Evolutionary conservation across 805 yeast genomes (phyloP).

Genomic region (Ogataea degrootiae): DNA sequence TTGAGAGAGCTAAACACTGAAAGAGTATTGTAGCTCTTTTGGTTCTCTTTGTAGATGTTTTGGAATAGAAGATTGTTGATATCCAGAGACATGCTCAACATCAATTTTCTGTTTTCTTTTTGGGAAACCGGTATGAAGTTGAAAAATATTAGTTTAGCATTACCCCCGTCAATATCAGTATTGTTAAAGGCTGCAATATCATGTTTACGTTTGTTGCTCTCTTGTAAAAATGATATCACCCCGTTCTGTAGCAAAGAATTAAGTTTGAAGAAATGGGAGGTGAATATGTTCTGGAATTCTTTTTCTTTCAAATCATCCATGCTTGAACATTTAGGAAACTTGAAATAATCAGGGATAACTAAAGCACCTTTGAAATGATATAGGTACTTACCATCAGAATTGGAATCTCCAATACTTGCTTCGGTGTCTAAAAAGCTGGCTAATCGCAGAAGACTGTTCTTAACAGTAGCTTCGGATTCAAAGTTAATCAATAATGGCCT

Average conservation of each 20-base stretch:
- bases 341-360: slow-evolving; percentile 55
- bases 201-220: slow-evolving; percentile 24
- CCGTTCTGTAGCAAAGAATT: slow-evolving; percentile 28
- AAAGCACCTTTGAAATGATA: slow-evolving; percentile 61
- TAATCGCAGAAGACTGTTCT: slow-evolving; percentile 45
- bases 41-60: slow-evolving; percentile 16
- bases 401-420: slow-evolving; percentile 38
- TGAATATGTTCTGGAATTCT: slow-evolving; percentile 26
- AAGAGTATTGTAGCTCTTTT: slow-evolving; percentile 2
- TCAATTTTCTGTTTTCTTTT: slow-evolving; percentile 20
- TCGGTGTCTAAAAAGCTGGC: slow-evolving; percentile 38
- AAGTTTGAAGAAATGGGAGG: slow-evolving; percentile 21
- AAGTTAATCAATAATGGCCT: slow-evolving; percentile 57
- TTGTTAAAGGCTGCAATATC: slow-evolving; percentile 21
- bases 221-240: slow-evolving; percentile 23
- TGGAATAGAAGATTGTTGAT: slow-evolving; percentile 18
- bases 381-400: slow-evolving; percentile 32
- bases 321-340: slow-evolving; percentile 27
- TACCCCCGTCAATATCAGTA: slow-evolving; percentile 20
- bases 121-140: slow-evolving; percentile 24
- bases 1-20: not conserved
- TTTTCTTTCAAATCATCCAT: slow-evolving; percentile 24
- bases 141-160: slow-evolving; percentile 27
- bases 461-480: slow-evolving; percentile 36
- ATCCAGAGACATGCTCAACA: slow-evolving; percentile 17